Percentiles rank a stretch among this genome's conserved stretches.
Evolutionary conservation across 345 rosid genomes (phyloP).

Genomic region (Lagerstroemia speciosa): DNA sequence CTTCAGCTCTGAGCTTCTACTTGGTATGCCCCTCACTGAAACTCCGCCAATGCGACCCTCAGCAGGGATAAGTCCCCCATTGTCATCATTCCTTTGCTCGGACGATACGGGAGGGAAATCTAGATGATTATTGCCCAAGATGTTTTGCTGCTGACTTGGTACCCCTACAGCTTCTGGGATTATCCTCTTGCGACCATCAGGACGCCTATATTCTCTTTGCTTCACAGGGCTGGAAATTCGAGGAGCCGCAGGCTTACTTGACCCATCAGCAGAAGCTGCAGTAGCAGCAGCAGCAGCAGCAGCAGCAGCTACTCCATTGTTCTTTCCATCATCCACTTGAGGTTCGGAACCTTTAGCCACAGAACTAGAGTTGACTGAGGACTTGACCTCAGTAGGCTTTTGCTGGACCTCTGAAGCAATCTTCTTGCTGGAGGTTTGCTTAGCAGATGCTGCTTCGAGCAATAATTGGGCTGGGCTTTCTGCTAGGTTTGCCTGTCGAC

Average conservation of each 20-base stretch:
- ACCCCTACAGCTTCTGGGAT: constrained; percentile 96
- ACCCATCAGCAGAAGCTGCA: constrained; percentile 30
- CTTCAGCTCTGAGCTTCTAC: constrained; percentile 46
- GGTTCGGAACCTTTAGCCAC: constrained; percentile 42
- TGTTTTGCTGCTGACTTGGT: constrained; percentile 50
- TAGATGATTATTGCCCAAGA: constrained; percentile 24
- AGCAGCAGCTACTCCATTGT: constrained; percentile 26
- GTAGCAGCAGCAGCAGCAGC: constrained; percentile 15
- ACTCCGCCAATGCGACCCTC: constrained; percentile 30
- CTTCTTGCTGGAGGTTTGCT: constrained; percentile 58
- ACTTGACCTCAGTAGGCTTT: constrained; percentile 41
- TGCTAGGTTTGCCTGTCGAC: constrained; percentile 80
- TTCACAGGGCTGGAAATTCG: constrained; percentile 74
- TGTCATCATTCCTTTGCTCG: constrained; percentile 37
- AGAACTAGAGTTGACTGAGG: constrained; percentile 39
- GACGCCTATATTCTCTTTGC: constrained; percentile 85
- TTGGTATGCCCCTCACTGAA: constrained; percentile 34
- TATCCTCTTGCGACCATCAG: constrained; percentile 97
- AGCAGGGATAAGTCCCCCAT: constrained; percentile 29
- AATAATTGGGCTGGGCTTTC: constrained; percentile 92
- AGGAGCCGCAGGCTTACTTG: constrained; percentile 41
- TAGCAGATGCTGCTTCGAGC: constrained; percentile 87
- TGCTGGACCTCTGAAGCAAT: constrained; percentile 47
- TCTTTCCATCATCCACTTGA: constrained; percentile 48
- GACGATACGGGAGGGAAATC: constrained; percentile 33